Evolutionary conservation across 2,329 filamentous ascomycete species (phyloP).

Genomic region (Diaporthe citri): DNA sequence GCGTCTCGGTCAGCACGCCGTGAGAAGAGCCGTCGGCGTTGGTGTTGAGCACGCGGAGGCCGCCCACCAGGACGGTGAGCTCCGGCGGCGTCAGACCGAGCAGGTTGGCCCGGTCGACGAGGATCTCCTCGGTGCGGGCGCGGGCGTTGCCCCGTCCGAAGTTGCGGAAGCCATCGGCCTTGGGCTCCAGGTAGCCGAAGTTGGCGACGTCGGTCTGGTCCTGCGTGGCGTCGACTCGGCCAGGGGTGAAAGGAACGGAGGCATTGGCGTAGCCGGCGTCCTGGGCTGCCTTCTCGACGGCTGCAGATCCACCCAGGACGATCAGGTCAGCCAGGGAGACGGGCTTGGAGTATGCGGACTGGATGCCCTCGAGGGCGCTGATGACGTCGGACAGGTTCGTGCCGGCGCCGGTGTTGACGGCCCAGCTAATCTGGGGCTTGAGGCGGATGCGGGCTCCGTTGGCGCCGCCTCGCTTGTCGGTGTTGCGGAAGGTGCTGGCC

Average conservation of each 20-base stretch:
- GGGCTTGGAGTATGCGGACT: conserved; percentile 65
- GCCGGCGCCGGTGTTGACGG: conserved; percentile 80
- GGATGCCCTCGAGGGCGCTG: conserved; percentile 54
- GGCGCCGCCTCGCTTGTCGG: conserved; percentile 83
- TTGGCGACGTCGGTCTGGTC: conserved; percentile 76
- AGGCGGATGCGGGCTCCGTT: conserved; percentile 82
- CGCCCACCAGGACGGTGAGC: conserved; percentile 75
- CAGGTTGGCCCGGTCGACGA: conserved; percentile 77
- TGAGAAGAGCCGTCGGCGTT: conserved; percentile 76
- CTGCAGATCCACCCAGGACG: conserved; percentile 75
- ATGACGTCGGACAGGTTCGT: conserved; percentile 71
- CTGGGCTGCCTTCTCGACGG: conserved; percentile 75
- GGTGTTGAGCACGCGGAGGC: conserved; percentile 73
- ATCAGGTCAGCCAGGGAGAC: conserved; percentile 80
- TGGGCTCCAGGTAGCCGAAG: conserved; percentile 73
- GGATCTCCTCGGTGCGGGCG: conserved; percentile 73
- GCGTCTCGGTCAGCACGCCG: conserved; percentile 75
- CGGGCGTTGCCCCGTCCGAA: conserved; percentile 72
- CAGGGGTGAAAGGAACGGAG: conserved; percentile 76
- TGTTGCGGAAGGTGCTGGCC: conserved; percentile 76
- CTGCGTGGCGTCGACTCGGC: conserved; percentile 76
- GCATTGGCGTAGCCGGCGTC: conserved; percentile 51
- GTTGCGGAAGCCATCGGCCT: conserved; percentile 80
- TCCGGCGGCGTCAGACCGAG: conserved; percentile 77
- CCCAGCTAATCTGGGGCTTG: conserved; percentile 76